Evolutionary conservation across 2,329 filamentous ascomycete genomes (phyloP), one percentile per base, ranked within the genome.

Genomic region (Botrytis paeoniae): DNA sequence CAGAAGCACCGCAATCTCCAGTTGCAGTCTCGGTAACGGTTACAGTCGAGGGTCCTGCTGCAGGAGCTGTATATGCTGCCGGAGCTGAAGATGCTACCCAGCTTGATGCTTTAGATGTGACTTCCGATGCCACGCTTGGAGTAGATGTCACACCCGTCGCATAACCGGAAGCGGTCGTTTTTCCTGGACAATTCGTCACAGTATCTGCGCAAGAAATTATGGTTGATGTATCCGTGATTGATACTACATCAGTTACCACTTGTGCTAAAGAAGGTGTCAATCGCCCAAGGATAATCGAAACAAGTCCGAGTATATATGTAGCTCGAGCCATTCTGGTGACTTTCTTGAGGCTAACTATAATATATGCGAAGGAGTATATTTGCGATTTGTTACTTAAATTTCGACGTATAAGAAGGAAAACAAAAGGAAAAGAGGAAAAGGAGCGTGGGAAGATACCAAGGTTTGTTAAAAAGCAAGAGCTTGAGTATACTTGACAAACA

Each of bases 131-230:
- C 35, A 37, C 18, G 35, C 45, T 57, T 39, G 32, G 20, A 10
- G 35, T 70, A 35, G 69, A 64, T 57, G 25, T 37, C 6, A 16
- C 39, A 70, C 25, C 16, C 25, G 68, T 37, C 37, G 32, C 43
- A 51, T 32, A 45, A n/a, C 65, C 54, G 10, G 45, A 7, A 29
- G 48, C 5, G 0, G 48, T 39, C 29, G 54, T 8, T 25, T 60
- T 62, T 39, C 22, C 59, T 51, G 69, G 69, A 54, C 70, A 71
- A 35, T 71, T 37, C n/a, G 70, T 71, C 10, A 66, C 70, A 45
- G 60, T 71, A 18, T 63, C 45, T 25, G 64, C 64, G 48, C 71
- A 73, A 32, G 71, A 73, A 20, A 29, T 51, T 60, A 73, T 66
- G 10, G 54, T 70, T 41, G 63, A 12, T 12, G 64, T 73, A 29